Percentiles rank a stretch among this genome's conserved stretches.
These are phyloP conservation scores for Leucosporidium creatinivorum DNA, from an alignment of 768 basidiomycete genomes.

Conservation along the genomic window DNA sequence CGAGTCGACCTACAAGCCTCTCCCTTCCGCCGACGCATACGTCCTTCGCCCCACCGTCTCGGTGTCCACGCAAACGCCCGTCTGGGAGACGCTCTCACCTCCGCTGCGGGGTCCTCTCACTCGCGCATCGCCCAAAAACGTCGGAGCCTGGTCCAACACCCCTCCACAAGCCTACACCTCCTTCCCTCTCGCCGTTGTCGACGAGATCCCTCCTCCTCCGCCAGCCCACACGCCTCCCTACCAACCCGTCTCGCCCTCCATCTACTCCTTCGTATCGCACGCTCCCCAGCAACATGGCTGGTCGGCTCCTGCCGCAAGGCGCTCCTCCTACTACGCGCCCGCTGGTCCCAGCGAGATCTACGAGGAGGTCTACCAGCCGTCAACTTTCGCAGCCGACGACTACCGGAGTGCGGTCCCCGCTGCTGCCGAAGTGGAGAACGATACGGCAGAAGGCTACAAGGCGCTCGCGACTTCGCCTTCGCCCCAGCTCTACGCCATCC, in stretches of 20 bases:
- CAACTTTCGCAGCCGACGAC: background rate
- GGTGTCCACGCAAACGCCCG: slow-evolving; percentile 21
- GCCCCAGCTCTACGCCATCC: no score
- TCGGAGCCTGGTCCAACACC: slow-evolving; percentile 1
- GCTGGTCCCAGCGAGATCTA: background rate
- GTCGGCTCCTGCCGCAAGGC: background rate
- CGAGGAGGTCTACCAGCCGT: background rate
- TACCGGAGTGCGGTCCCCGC: background rate
- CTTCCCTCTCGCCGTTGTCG: slow-evolving; percentile 1
- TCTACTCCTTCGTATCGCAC: slow-evolving; percentile 25
- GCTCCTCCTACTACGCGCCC: no score
- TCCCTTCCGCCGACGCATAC: slow-evolving; percentile 3
- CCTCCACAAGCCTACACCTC: slow-evolving; percentile 11
- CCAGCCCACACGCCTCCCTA: background rate
- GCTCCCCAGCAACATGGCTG: background rate
- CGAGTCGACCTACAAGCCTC: background rate
- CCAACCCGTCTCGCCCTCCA: slow-evolving; percentile 18
- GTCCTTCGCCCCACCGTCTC: slow-evolving; percentile 14
- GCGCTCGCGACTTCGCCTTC: background rate
- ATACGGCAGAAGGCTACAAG: slow-evolving; percentile 8
- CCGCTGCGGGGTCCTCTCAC: no score
- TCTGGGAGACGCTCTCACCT: slow-evolving; percentile 1
- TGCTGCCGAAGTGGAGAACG: background rate
- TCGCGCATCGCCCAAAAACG: background rate
- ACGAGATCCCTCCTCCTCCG: background rate